A percentile compares a stretch with the other conserved stretches of the same genome.
These are phyloP conservation scores for Stachybotrys echinatus DNA, from an alignment of 2,329 filamentous ascomycete genomes.

Conservation along the genomic window DNA sequence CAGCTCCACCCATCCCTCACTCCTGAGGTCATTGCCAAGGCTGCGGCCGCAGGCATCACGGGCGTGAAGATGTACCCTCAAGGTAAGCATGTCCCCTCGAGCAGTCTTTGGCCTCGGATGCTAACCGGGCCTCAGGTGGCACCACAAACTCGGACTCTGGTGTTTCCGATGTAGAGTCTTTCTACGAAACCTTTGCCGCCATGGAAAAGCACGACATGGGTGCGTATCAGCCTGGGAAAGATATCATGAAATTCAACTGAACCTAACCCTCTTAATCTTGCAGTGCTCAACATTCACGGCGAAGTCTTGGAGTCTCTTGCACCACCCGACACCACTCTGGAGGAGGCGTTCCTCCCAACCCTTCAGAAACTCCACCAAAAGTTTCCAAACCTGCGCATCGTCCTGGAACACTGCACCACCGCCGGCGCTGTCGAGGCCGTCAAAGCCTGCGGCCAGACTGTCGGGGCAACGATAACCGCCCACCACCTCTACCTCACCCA, in stretches of 20 bases:
- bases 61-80: slow-evolving; percentile 69
- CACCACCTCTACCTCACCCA: slow-evolving; percentile 80
- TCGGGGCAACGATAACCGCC: slow-evolving; percentile 77
- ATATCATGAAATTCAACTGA: not conserved
- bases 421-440: slow-evolving; percentile 76
- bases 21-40: slow-evolving; percentile 65
- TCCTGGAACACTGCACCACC: slow-evolving; percentile 85
- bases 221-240: not conserved
- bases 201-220: slow-evolving; percentile 76
- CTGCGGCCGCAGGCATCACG: slow-evolving; percentile 64
- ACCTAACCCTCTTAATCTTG: not conserved
- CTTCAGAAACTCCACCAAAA: slow-evolving; percentile 64
- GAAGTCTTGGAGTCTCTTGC: slow-evolving; percentile 58
- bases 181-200: slow-evolving; percentile 76
- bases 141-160: slow-evolving; percentile 66
- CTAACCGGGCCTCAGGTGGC: slow-evolving; percentile 34
- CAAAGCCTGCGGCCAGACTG: slow-evolving; percentile 67
- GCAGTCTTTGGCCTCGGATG: not conserved
- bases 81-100: slow-evolving; percentile 15
- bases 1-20: slow-evolving; percentile 57
- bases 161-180: slow-evolving; percentile 63
- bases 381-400: slow-evolving; percentile 68
- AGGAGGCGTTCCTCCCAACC: slow-evolving; percentile 70
- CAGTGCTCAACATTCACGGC: slow-evolving; percentile 86
- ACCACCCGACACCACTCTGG: slow-evolving; percentile 38